Percentiles rank a stretch among this genome's conserved stretches.
Conservation (phyloP, 179 eudicot species). For the Spergularia azorica region DNA sequence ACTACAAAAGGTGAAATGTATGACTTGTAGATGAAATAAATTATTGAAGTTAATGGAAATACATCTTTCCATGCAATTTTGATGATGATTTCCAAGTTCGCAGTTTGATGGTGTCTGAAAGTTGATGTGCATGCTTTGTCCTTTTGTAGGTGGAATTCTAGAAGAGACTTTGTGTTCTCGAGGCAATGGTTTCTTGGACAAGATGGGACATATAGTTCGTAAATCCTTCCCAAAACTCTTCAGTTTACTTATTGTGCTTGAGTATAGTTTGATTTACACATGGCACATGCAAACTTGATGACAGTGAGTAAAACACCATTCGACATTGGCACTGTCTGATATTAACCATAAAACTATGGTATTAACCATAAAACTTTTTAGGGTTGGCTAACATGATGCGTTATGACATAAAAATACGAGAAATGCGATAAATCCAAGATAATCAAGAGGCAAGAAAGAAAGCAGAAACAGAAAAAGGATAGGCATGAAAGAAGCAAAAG, state of each 20-base stretch:
- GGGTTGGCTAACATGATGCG: background rate
- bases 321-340: background rate
- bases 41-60: slow-evolving; percentile 11
- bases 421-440: background rate
- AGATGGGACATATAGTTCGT: slow-evolving; percentile 94
- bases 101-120: background rate
- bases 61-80: slow-evolving; percentile 7
- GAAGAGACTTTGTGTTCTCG: slow-evolving; percentile 89
- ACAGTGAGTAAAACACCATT: slow-evolving; percentile 1
- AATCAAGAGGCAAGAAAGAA: background rate
- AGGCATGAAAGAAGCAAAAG: too few species aligned
- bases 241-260: slow-evolving; percentile 7
- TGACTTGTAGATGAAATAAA: background rate
- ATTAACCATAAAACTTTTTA: too few species aligned
- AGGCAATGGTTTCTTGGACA: slow-evolving; percentile 96
- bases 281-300: background rate
- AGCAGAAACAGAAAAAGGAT: too few species aligned
- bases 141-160: slow-evolving; percentile 75
- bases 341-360: background rate
- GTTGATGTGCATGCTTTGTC: slow-evolving; percentile 23
- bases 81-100: slow-evolving; percentile 9
- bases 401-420: too few species aligned
- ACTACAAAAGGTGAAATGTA: background rate
- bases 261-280: background rate
- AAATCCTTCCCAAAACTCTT: slow-evolving; percentile 17